Percentiles rank a stretch among this genome's conserved stretches.
These are phyloP conservation scores for Fistulifera pelliculosa DNA, from an alignment of 108 stramenopile genomes.

Conservation along the genomic window DNA sequence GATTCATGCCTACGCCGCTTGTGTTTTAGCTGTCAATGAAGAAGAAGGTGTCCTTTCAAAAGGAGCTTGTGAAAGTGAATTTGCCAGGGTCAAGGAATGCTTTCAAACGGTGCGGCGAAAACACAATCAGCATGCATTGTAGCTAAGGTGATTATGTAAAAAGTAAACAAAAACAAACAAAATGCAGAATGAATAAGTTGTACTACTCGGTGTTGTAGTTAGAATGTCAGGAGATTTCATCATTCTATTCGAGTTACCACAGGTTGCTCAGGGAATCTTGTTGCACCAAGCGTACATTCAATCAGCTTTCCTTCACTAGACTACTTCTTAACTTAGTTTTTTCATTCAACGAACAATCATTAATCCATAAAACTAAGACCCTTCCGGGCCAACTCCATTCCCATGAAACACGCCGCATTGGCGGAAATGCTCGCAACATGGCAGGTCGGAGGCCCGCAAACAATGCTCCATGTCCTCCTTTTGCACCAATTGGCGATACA, in stretches of 20 bases:
- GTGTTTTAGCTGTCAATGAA: constrained; percentile 17
- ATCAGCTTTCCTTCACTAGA: no score
- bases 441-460: constrained; percentile 76
- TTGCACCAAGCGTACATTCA: no score
- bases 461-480: constrained; percentile 59
- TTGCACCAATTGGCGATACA: constrained; percentile 47
- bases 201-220: no score
- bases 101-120: constrained; percentile 18
- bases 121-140: background rate
- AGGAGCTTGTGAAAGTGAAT: constrained; percentile 23
- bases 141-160: no score
- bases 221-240: no score
- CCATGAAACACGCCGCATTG: constrained; percentile 87
- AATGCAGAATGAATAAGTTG: no score
- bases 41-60: constrained; percentile 9
- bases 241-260: no score
- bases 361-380: constrained; percentile 61
- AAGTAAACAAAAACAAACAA: no score
- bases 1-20: constrained; percentile 20
- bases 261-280: no score
- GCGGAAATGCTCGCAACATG: constrained; percentile 82
- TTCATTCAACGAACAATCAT: background rate
- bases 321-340: no score
- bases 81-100: constrained; percentile 31
- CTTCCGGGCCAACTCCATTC: constrained; percentile 72